These are phyloP conservation scores for Lentinula raphanica DNA, from an alignment of 768 basidiomycete genomes.

Conservation along the genomic window DNA sequence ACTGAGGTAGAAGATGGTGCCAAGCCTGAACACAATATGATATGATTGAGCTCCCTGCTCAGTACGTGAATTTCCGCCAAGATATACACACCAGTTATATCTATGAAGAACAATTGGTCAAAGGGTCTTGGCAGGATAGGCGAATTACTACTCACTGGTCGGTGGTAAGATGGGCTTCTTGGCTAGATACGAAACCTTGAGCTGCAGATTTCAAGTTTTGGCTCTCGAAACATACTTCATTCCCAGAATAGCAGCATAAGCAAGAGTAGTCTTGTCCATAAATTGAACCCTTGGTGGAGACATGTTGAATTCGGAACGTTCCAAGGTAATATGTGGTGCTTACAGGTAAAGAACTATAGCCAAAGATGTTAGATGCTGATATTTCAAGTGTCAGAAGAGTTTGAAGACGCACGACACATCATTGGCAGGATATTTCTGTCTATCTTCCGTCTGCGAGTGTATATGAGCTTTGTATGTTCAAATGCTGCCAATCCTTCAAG, in stretches of 20 bases:
- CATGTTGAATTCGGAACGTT: background rate
- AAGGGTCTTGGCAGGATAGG: background rate
- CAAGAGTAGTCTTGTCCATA: conserved; percentile 50
- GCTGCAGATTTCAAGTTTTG: background rate
- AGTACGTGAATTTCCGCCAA: background rate
- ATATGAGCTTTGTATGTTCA: background rate
- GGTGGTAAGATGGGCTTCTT: conserved; percentile 1
- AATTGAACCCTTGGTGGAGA: conserved; percentile 38
- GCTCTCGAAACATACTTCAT: conserved; percentile 30
- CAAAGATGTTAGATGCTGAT: background rate
- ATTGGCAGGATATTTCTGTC: conserved; percentile 46
- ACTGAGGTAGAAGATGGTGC: conserved; percentile 69
- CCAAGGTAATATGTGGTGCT: background rate
- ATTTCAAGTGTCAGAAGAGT: background rate
- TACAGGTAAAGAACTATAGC: conserved; percentile 30
- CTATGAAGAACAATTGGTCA: background rate
- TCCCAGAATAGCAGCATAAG: conserved; percentile 44
- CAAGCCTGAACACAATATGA: conserved; percentile 47
- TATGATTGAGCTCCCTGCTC: background rate
- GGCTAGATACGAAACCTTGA: background rate
- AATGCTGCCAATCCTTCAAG: background rate
- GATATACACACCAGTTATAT: background rate
- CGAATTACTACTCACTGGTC: conserved; percentile 13
- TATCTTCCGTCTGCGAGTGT: conserved; percentile 33
- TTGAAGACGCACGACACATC: conserved; percentile 30